These are phyloP conservation scores for Candida sakaeoensis DNA, from an alignment of 805 yeast species.

Conservation along the genomic window DNA sequence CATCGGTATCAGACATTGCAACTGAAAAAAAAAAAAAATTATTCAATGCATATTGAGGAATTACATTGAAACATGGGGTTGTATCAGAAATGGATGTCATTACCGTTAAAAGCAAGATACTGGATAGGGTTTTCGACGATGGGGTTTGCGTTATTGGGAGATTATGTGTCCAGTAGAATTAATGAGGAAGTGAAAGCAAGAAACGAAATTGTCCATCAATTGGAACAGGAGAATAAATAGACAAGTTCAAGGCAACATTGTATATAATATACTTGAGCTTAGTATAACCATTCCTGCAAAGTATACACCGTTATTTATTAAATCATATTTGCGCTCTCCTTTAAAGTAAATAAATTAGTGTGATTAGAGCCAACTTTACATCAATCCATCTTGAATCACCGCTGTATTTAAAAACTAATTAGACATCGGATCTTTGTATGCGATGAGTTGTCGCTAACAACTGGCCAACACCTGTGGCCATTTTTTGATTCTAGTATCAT, in stretches of 20 bases:
- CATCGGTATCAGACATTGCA: constrained; percentile 1
- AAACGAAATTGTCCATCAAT: constrained; percentile 16
- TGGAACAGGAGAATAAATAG: neutral
- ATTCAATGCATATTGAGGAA: no score
- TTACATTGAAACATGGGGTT: constrained; percentile 13
- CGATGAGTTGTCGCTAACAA: no score
- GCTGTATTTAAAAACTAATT: no score
- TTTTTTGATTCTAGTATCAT: no score
- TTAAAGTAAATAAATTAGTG: neutral
- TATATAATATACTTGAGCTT: no score
- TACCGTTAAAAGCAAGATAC: constrained; percentile 38
- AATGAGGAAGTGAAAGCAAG: constrained; percentile 36
- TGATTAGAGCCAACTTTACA: neutral
- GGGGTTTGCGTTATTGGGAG: constrained; percentile 36
- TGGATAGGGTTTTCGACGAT: constrained; percentile 41
- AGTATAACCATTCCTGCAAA: no score
- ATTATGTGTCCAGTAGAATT: constrained; percentile 32
- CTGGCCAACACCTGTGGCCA: no score
- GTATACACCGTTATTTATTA: no score
- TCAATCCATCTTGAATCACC: no score
- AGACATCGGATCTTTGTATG: no score
- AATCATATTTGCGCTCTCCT: no score
- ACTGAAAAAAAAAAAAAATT: constrained; percentile 7
- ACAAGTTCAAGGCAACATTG: no score
- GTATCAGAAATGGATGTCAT: constrained; percentile 35